phyloP scores from a whole-genome alignment of 495 filamentous ascomycete genomes.

The Melanomma pulvis-pyrius region DNA sequence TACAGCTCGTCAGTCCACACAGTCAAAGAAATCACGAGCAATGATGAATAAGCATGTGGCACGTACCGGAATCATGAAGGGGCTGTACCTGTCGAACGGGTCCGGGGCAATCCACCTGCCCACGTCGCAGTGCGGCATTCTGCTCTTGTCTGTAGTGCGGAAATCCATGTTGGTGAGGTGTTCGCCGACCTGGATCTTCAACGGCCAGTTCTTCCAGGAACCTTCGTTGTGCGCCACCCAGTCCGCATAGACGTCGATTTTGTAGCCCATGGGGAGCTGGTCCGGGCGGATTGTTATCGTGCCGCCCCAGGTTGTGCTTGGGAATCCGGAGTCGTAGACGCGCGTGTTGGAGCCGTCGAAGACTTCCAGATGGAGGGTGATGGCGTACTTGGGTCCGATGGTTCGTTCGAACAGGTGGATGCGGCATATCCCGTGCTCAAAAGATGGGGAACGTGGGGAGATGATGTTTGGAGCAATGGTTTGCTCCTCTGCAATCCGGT shows the following conservation, averaged over 20 bases:
- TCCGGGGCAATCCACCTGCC: background rate
- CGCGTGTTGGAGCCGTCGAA: background rate
- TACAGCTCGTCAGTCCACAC: background rate
- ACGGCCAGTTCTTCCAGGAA: no score
- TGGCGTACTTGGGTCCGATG: background rate
- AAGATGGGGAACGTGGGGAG: background rate
- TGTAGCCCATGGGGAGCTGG: background rate
- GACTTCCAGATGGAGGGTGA: background rate
- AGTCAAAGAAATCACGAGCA: background rate
- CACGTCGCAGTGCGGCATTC: background rate
- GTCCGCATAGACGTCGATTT: background rate
- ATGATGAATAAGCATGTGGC: background rate
- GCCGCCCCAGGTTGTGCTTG: background rate
- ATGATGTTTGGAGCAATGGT: background rate
- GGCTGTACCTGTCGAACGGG: background rate
- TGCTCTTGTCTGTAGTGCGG: background rate
- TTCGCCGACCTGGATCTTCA: background rate
- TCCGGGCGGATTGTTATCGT: background rate
- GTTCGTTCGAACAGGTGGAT: background rate
- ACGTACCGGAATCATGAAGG: background rate
- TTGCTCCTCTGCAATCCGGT: background rate
- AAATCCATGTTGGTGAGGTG: background rate
- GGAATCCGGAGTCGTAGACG: background rate
- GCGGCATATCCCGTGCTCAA: background rate
- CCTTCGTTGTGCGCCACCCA: background rate